Base-by-base conservation (phyloP, 352 stramenopile genomes). In the Phytophthora agathidicida region DNA sequence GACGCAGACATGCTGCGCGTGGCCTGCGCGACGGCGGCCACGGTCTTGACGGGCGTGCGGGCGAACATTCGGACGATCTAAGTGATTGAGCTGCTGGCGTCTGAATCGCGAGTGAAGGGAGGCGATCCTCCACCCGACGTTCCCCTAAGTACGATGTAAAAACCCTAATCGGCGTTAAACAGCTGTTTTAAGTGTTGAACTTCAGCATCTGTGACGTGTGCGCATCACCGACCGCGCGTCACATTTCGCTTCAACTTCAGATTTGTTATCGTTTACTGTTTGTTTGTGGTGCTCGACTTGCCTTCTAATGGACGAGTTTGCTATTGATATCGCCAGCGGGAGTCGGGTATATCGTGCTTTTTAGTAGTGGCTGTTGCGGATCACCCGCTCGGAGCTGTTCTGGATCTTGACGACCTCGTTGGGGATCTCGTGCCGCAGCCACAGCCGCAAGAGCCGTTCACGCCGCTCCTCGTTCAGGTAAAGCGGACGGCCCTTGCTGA, bases 1-100 rank as follows among this genome's bases (percentile, higher is more conserved):
- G 91, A 98, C n/a, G 96, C 84, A 42, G 94, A 98, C 86, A 96
- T 93, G 64, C 67, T 69, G 77, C 84, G 86, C 51, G 72, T 68
- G 54, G 69, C 68, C 51, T 76, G 75, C 54, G 54, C 65, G 27
- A 57, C 44, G 32, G 36, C 50, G 26, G 63, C 64, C 37, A 76
- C 47, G 30, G 70, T 77, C 69, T 74, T 83, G 17, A 84, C 73
- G 56, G 79, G 73, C 9, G 77, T 70, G 47, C 75, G 71, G 26
- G 70, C 67, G 60, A 91, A 80, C 82, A 91, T 91, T 8, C n/a
- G 71, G 32, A 4, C 28, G 44, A 14, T 30, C 5, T 16, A n/a
- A 41, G 30, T 43, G 26, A 37, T 49, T 44, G 46, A 32, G 24
- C 28, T n/a, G 33, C 52, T 50, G 22, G 42, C 57, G 52, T 52